phyloP scores from a whole-genome alignment of 1,139 yeast genomes.

The Hemisphaericaspora subhashii region DNA sequence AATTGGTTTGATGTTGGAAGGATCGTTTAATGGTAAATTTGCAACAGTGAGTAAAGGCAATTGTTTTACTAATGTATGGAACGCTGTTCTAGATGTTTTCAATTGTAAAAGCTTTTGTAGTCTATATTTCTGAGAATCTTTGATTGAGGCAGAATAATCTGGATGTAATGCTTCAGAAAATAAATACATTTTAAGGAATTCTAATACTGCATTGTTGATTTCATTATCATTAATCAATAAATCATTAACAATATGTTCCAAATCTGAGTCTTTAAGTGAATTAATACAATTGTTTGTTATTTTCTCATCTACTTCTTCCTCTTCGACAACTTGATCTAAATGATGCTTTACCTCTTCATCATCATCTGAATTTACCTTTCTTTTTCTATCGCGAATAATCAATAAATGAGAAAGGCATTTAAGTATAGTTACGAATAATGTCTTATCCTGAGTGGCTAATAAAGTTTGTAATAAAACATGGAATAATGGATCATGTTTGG shows the following conservation, averaged over 20 bases:
- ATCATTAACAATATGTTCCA: conserved; percentile 31
- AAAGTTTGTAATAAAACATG: conserved; percentile 49
- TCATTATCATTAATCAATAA: conserved; percentile 41
- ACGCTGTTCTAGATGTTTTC: conserved; percentile 32
- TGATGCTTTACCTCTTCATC: conserved; percentile 22
- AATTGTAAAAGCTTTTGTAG: conserved; percentile 35
- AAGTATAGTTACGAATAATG: conserved; percentile 46
- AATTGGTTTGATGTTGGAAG: conserved; percentile 18
- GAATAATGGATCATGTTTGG: conserved; percentile 62
- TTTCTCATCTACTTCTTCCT: conserved; percentile 22
- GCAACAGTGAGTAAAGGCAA: conserved; percentile 62
- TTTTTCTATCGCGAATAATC: conserved; percentile 28
- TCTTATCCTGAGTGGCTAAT: conserved; percentile 52
- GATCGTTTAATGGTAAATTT: conserved; percentile 26
- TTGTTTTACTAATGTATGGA: conserved; percentile 52
- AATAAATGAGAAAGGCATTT: conserved; percentile 45
- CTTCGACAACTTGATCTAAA: conserved; percentile 14
- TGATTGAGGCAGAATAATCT: conserved; percentile 27
- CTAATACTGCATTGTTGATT: conserved; percentile 32
- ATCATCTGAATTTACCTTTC: conserved; percentile 12
- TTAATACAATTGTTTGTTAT: conserved; percentile 44
- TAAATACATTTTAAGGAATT: conserved; percentile 40
- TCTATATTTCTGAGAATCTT: conserved; percentile 35
- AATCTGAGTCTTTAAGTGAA: conserved; percentile 33
- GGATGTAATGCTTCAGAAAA: conserved; percentile 41